These are phyloP conservation scores for Thuja plicata DNA, from an alignment of 83 land plant genomes.

Conservation along the genomic window DNA sequence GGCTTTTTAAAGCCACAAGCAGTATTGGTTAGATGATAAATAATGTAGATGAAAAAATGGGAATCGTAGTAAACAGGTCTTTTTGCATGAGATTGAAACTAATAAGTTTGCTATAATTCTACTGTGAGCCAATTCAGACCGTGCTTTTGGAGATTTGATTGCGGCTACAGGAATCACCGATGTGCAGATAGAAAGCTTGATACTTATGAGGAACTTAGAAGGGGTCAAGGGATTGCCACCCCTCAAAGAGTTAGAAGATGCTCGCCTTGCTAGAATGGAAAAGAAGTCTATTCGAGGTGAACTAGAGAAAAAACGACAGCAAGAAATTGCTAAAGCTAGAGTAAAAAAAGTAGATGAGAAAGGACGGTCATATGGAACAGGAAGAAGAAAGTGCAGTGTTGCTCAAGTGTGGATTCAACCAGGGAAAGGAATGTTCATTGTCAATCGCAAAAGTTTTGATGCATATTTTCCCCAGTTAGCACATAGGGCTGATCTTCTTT, in stretches of 20 bases:
- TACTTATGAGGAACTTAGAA: slow-evolving; percentile 52
- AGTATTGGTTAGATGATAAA: neutral
- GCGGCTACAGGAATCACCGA: slow-evolving; percentile 72
- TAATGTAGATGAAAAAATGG: neutral
- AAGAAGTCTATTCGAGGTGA: slow-evolving; percentile 63
- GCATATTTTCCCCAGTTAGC: slow-evolving; percentile 77
- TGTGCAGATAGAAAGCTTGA: slow-evolving; percentile 62
- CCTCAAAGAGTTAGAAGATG: slow-evolving; percentile 52
- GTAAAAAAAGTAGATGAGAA: slow-evolving; percentile 79
- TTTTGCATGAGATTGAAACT: neutral
- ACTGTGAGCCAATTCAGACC: slow-evolving; percentile 34
- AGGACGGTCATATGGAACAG: slow-evolving; percentile 93
- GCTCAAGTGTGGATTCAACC: slow-evolving; percentile 91
- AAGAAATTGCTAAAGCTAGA: slow-evolving; percentile 68
- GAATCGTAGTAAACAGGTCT: neutral
- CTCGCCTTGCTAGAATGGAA: slow-evolving; percentile 43
- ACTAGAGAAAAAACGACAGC: slow-evolving; percentile 67
- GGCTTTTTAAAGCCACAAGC: neutral
- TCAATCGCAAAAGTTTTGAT: slow-evolving; percentile 81
- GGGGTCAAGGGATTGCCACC: slow-evolving; percentile 65
- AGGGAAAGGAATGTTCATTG: slow-evolving; percentile 72
- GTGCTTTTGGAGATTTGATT: slow-evolving; percentile 82
- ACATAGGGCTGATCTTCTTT: slow-evolving; percentile 78
- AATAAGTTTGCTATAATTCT: neutral
- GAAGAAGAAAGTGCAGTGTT: slow-evolving; percentile 86